These are phyloP conservation scores for Chloropicon primus DNA, from an alignment of 139 green algal species.

Conservation along the genomic window DNA sequence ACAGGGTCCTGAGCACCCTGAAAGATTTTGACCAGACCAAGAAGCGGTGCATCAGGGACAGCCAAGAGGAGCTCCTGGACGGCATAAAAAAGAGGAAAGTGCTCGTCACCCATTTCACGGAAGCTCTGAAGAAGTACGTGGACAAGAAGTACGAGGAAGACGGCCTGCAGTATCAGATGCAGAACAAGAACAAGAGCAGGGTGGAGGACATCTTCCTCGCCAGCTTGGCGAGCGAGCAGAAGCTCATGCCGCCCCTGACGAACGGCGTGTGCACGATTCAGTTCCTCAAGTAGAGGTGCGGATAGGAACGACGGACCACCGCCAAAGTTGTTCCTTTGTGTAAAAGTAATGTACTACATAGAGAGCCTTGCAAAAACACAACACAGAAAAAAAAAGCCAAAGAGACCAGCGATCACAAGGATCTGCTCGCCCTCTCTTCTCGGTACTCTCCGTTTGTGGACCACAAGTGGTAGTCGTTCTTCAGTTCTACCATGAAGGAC, in stretches of 20 bases:
- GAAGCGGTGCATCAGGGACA: not conserved
- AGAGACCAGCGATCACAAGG: not conserved
- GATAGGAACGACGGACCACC: no score
- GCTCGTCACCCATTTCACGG: not conserved
- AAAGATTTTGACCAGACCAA: not conserved
- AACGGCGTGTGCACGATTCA: not conserved
- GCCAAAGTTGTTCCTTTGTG: no score
- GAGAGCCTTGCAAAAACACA: no score
- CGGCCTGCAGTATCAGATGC: not conserved
- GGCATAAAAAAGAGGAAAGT: not conserved
- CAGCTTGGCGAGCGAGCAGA: not conserved
- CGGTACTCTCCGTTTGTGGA: conserved; percentile 20
- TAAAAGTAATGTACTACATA: not conserved
- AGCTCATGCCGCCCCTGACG: not conserved
- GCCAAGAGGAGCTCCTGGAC: not conserved
- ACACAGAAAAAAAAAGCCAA: no score
- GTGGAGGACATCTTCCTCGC: not conserved
- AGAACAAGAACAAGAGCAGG: not conserved
- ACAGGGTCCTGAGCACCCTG: not conserved
- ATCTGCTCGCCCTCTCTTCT: conserved; percentile 8
- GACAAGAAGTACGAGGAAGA: not conserved
- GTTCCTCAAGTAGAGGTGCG: not conserved
- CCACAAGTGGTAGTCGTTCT: conserved; percentile 27
- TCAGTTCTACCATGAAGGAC: conserved; percentile 36
- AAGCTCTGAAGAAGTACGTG: not conserved